Base-by-base conservation (phyloP, 2,329 filamentous ascomycete species). In the Fusarium sp. region DNA sequence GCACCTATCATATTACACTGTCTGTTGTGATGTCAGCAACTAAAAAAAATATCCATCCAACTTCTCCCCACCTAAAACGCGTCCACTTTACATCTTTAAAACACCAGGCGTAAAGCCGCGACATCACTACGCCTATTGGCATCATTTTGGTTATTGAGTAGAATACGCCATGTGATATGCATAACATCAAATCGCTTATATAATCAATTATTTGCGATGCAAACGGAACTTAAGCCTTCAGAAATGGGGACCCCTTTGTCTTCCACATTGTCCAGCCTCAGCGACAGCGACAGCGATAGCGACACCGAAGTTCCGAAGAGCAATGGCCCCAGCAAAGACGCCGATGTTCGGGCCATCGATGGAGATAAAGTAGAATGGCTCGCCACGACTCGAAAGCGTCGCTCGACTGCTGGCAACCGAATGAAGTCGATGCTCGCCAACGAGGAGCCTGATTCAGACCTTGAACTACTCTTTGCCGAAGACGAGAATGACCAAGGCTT, bases 351-450 rank as follows among this genome's bases (percentile, higher is more conserved):
- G 59, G 76, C 78, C 72, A 81, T 78, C 15, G 67, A 74, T 9
- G 73, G 70, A 44, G 71, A 78, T 6, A 73, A 80, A 64, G 82
- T 91, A 55, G 89, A 93, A 83, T 92, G 90, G 85, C 86, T 95
- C 40, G 91, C 91, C 47, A 92, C 91, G 8, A 89, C 89, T 40
- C 91, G 94, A 64, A 84, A 88, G 71, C 92, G 90, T 79, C 91
- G 94, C 69, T 90, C 91, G 15, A 97, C 92, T 1, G 94, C 94
- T 22, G 94, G 94, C 62, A 94, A 94, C 78, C 90, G 93, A 70
- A 92, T 97, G 86, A 90, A 92, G 74, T 88, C 89, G 52, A 88
- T 97, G 78, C 84, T 96, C 47, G 89, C 92, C 57, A 90, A 91
- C 71, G 92, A 94, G 77, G 90, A 90, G 66, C 90, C 90, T 48